Percentiles rank a stretch among this genome's conserved stretches.
These are phyloP conservation scores for Aspergillus conjunctus DNA, from an alignment of 495 filamentous ascomycete genomes.

Conservation along the genomic window DNA sequence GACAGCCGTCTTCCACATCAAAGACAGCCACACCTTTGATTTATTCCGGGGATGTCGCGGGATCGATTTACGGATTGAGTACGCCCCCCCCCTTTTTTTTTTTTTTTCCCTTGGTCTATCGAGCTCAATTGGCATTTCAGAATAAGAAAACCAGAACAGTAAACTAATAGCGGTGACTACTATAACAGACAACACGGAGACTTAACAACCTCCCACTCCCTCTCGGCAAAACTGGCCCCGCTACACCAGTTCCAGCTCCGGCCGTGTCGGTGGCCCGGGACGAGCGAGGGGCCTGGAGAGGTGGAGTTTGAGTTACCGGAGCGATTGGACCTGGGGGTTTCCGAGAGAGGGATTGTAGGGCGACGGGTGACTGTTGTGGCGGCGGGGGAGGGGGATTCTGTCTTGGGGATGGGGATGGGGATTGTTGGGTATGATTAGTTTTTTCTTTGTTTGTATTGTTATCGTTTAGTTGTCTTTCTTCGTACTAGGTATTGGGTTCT, in stretches of 20 bases:
- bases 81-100: constrained; percentile 13
- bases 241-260: constrained; percentile 28
- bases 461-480: too few relatives aligned
- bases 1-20: constrained; percentile 34
- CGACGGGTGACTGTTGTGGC: constrained; percentile 38
- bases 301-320: constrained; percentile 57
- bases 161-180: constrained; percentile 14
- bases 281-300: constrained; percentile 3
- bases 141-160: background rate
- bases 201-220: constrained; percentile 24
- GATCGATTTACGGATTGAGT: constrained; percentile 44
- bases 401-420: constrained; percentile 34
- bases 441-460: constrained; percentile 13
- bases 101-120: background rate
- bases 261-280: background rate
- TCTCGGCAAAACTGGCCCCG: background rate
- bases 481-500: too few relatives aligned
- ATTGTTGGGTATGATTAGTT: constrained; percentile 45
- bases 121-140: background rate
- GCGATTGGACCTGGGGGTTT: constrained; percentile 58
- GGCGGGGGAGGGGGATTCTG: constrained; percentile 26
- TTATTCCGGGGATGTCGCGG: constrained; percentile 11
- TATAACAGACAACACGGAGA: constrained; percentile 42
- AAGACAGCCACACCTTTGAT: constrained; percentile 23
- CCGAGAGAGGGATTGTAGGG: constrained; percentile 45